Conservation (phyloP, 2,329 filamentous ascomycete species). For the Hypoxylon sp. region DNA sequence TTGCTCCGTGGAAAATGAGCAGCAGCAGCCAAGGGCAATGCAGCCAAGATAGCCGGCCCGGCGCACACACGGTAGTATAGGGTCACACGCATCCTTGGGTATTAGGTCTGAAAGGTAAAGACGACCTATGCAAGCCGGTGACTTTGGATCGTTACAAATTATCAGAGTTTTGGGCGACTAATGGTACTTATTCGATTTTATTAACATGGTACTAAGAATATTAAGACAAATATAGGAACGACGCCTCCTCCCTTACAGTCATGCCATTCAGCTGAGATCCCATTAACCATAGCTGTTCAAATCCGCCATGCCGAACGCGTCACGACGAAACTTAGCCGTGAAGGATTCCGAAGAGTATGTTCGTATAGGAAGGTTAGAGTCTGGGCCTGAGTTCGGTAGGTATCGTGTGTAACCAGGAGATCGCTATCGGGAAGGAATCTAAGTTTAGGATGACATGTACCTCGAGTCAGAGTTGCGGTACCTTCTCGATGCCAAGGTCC, state of each 20-base stretch:
- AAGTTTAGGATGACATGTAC: not conserved
- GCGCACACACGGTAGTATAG: slow-evolving; percentile 5
- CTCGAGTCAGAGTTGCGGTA: not conserved
- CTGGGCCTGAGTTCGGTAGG: not conserved
- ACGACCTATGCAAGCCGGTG: not conserved
- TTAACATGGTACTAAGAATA: not conserved
- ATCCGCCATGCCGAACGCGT: slow-evolving; percentile 3
- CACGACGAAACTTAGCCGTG: not conserved
- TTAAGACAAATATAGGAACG: slow-evolving; percentile 7
- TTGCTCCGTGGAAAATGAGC: slow-evolving; percentile 8
- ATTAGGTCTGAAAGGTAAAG: not conserved
- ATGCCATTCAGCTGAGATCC: slow-evolving; percentile 10
- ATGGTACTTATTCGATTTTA: slow-evolving; percentile 8
- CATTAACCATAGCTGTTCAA: not conserved
- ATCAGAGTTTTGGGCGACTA: not conserved
- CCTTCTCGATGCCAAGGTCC: not conserved
- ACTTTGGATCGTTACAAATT: not conserved
- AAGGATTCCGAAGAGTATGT: slow-evolving; percentile 5
- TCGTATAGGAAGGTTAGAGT: not conserved
- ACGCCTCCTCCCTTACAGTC: not conserved
- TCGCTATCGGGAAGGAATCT: not conserved
- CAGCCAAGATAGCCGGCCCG: not conserved
- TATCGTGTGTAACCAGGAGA: not conserved
- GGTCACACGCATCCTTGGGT: slow-evolving; percentile 3
- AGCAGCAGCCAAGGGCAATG: slow-evolving; percentile 6